phyloP scores from a whole-genome alignment of 2,329 filamentous ascomycete genomes.

The Sarocladium strictum region DNA sequence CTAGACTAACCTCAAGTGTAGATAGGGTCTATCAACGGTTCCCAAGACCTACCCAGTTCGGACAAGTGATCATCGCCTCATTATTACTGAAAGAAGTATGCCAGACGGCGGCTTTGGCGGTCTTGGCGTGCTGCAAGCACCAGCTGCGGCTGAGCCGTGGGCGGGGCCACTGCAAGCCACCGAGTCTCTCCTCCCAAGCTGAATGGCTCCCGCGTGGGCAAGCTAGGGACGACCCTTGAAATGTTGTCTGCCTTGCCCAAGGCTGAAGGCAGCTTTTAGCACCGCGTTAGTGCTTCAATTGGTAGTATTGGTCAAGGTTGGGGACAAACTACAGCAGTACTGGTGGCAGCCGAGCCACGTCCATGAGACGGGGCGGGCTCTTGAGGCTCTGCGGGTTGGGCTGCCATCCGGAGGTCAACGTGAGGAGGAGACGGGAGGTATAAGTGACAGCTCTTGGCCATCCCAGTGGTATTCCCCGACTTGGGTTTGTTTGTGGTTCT shows the following conservation, averaged over 20 bases:
- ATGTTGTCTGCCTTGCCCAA: neutral
- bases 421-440: neutral
- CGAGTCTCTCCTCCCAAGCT: neutral
- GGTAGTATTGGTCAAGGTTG: too few species aligned
- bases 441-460: conserved; percentile 1
- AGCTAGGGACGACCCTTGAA: neutral
- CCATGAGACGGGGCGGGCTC: too few species aligned
- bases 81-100: too few species aligned
- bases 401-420: neutral
- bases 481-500: neutral
- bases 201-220: neutral
- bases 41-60: too few species aligned
- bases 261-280: too few species aligned
- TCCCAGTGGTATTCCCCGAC: neutral
- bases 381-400: neutral
- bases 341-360: too few species aligned
- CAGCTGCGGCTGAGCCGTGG: neutral
- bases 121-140: neutral
- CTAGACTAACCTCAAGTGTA: too few species aligned
- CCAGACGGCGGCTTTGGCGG: too few species aligned
- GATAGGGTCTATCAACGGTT: too few species aligned
- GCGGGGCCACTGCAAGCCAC: neutral
- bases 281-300: neutral
- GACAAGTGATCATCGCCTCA: neutral
- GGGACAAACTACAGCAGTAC: too few species aligned